phyloP scores from a whole-genome alignment of 2,329 filamentous ascomycete species.

The Orbilia ellipsospora region DNA sequence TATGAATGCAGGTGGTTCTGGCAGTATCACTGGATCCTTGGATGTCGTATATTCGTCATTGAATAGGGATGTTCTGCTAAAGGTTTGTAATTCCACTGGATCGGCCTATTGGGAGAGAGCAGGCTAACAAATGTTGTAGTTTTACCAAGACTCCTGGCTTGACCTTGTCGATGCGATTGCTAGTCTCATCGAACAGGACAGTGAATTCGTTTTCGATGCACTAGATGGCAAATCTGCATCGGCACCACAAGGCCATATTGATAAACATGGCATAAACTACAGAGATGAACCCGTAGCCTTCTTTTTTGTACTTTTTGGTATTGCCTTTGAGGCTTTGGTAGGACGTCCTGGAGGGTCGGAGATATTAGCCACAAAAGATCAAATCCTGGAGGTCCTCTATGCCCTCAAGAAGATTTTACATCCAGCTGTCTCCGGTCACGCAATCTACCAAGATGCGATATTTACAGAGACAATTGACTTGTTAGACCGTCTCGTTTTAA shows the following conservation, averaged over 20 bases:
- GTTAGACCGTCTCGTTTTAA: conserved; percentile 89
- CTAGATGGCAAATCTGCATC: conserved; percentile 80
- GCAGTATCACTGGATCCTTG: conserved; percentile 75
- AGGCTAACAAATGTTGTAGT: conserved; percentile 64
- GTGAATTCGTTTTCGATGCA: conserved; percentile 96
- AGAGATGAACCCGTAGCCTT: conserved; percentile 97
- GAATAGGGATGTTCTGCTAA: conserved; percentile 90
- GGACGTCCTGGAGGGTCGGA: conserved; percentile 76
- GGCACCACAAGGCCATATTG: conserved; percentile 60
- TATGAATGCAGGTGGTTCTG: conserved; percentile 81
- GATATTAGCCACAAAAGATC: conserved; percentile 76
- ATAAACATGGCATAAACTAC: conserved; percentile 85
- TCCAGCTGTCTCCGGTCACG: conserved; percentile 92
- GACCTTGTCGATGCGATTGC: conserved; percentile 97
- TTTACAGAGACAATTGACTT: conserved; percentile 98
- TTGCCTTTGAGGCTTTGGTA: conserved; percentile 94
- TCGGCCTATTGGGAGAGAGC: no score
- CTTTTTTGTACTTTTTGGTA: conserved; percentile 97
- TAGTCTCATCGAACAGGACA: conserved; percentile 96
- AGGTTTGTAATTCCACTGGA: conserved; percentile 63
- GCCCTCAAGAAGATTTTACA: conserved; percentile 95
- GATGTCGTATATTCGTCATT: conserved; percentile 95
- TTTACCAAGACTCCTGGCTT: conserved; percentile 97
- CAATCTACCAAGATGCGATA: conserved; percentile 93
- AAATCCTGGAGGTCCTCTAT: conserved; percentile 86